Evolutionary conservation across 1,139 yeast genomes (phyloP).

Genomic region (Suhomyces panamericanus): DNA sequence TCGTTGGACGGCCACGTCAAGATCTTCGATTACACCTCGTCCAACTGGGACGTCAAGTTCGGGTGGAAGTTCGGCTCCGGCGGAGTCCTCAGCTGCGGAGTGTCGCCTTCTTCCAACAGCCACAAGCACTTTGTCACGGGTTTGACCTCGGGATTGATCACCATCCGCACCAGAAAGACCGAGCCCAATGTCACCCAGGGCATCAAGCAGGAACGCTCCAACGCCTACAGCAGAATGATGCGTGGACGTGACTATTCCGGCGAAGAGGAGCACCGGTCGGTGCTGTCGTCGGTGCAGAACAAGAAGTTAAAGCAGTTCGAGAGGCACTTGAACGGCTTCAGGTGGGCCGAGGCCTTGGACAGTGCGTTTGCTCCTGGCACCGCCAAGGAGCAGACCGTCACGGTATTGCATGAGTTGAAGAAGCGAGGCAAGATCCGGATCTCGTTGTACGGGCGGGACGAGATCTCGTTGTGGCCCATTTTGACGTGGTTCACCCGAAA

Average conservation of each 20-base stretch:
- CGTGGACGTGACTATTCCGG: conserved; percentile 91
- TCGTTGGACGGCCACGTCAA: conserved; percentile 97
- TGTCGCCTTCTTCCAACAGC: conserved; percentile 65
- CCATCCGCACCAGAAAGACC: conserved; percentile 84
- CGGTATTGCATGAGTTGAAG: conserved; percentile 81
- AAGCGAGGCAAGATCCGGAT: conserved; percentile 84
- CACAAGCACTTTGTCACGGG: conserved; percentile 94
- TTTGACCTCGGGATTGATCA: conserved; percentile 80
- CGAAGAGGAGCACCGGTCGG: conserved; percentile 75
- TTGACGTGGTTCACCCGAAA: conserved; percentile 78
- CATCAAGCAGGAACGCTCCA: conserved; percentile 45
- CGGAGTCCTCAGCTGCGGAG: conserved; percentile 85
- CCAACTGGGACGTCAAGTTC: conserved; percentile 85
- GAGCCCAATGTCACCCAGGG: conserved; percentile 58
- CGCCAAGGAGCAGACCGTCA: conserved; percentile 74
- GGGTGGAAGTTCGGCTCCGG: conserved; percentile 96
- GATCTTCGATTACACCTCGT: conserved; percentile 75
- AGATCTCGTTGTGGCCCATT: conserved; percentile 78
- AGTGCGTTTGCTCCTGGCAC: conserved; percentile 77
- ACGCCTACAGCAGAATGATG: conserved; percentile 73
- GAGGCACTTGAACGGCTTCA: conserved; percentile 77
- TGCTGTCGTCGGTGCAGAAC: conserved; percentile 54
- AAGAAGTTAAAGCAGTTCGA: conserved; percentile 80
- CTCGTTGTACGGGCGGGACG: conserved; percentile 80
- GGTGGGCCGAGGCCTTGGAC: conserved; percentile 92